These are phyloP conservation scores for Naganishia cerealis DNA, from an alignment of 1,284 basidiomycete genomes.

Conservation along the genomic window DNA sequence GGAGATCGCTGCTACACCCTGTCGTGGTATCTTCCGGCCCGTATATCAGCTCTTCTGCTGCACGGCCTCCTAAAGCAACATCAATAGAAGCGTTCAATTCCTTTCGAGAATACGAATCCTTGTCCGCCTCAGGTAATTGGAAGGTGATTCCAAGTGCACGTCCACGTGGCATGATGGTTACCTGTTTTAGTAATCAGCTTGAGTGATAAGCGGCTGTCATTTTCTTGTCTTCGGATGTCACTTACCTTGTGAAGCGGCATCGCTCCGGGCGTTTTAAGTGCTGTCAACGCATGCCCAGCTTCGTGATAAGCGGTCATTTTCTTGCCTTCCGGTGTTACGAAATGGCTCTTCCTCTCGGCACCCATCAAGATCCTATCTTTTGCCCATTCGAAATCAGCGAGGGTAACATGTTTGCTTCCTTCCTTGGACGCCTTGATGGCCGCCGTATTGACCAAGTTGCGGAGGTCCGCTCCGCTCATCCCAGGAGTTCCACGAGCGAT, in stretches of 20 bases:
- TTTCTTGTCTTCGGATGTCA: slow-evolving; percentile 48
- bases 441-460: slow-evolving; percentile 91
- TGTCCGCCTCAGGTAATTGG: slow-evolving; percentile 79
- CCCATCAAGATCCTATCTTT: slow-evolving; percentile 92
- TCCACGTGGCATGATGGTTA: slow-evolving; percentile 86
- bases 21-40: slow-evolving; percentile 83
- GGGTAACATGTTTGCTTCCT: slow-evolving; percentile 66
- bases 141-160: slow-evolving; percentile 86
- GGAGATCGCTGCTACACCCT: slow-evolving; percentile 84
- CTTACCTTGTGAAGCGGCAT: slow-evolving; percentile 84
- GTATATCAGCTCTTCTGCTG: slow-evolving; percentile 88
- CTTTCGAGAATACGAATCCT: slow-evolving; percentile 52
- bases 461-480: slow-evolving; percentile 72
- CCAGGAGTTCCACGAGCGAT: slow-evolving; percentile 82
- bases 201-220: not conserved
- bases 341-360: slow-evolving; percentile 82
- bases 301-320: slow-evolving; percentile 91
- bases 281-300: slow-evolving; percentile 88
- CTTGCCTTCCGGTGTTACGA: slow-evolving; percentile 80
- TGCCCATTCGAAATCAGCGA: slow-evolving; percentile 87
- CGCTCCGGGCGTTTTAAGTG: slow-evolving; percentile 85
- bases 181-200: slow-evolving; percentile 17
- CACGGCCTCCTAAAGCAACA: slow-evolving; percentile 86
- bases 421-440: slow-evolving; percentile 89
- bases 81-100: slow-evolving; percentile 64